Evolutionary conservation across 441 rosid species (phyloP), one percentile per base, ranked within the genome.

Genomic region (Populus hybrid): DNA sequence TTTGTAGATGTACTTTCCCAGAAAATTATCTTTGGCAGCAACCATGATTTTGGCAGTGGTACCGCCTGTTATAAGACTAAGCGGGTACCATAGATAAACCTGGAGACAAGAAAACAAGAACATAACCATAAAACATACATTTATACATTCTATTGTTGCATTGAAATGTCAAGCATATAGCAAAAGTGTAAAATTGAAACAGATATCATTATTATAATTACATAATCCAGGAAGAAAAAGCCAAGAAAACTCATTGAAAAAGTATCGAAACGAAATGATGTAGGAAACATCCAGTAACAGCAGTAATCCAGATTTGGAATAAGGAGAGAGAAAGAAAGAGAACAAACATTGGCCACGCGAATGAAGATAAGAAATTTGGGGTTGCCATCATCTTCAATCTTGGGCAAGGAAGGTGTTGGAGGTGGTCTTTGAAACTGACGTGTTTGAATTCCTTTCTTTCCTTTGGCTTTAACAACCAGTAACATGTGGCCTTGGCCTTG

Each of bases 31-130:
- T 83, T 93, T 95, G 0, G 97, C 99, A 18, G 98, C 96, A 78
- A 95, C 94, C 96, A 93, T 92, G 85, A 93, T 91, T 82, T 95
- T 95, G 1, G 98, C 99, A 71, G 99, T 95, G 57, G 99, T 93
- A 61, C 99, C 99, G 24, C 97, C 99, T 0, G 91, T 79, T 73
- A 95, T 77, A 59, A 95, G 36, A 83, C 96, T 95, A 3, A 93
- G 88, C 9, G 99, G 99, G 72, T 92, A 95, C 99, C 98, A 95
- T 53, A 93, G 86, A 82, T 92, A 82, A 73, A 95, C 92, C 99
- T 95, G 88, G 69, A 18, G 35, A 71, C 66, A 59, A 65, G 69
- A 38, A 78, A 42, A 82, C 76, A 67, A 5, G 71, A 68, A 21
- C 40, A 7, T 32, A 6, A 12, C 34, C 46, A 10, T 24, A 11